Base-by-base conservation (phyloP, 2,329 filamentous ascomycete genomes). In the Talaromyces piceae region DNA sequence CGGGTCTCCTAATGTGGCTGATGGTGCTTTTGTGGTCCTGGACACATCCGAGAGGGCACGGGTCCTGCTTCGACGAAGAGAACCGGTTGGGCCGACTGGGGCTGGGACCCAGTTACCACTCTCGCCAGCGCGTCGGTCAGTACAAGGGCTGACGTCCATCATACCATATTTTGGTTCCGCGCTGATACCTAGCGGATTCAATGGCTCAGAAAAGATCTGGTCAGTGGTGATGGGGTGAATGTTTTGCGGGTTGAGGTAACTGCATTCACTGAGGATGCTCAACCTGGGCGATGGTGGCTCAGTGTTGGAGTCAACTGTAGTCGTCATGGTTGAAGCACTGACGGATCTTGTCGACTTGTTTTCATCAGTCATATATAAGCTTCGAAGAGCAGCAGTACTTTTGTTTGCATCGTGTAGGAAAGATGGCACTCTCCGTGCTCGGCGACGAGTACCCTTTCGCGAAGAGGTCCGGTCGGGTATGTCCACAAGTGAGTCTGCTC, bases 251-350 rank as follows among this genome's bases (percentile, higher is more conserved):
- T 64, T 62, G 13, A 73, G 57, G 53, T 73, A 70, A 49, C 70
- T 73, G 56, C 71, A 73, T 57, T 74, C 71, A 45, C 71, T 74
- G 1, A 74, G 59, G 18, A 69, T 64, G 51, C 71, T 74, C 7
- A 73, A 59, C 45, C 71, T 62, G 2, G 71, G 71, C 6, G 70
- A 73, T 27, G 59, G 63, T 0, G 64, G 62, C n/a, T 69, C 66
- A 5, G 57, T 48, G 1, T 54, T 58, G n/a, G 69, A 70, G 39
- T 68, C 59, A 31, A 64, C 58, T 47, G 68, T 71, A 30, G 67
- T 66, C 11, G 62, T 65, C 47, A 63, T 64, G 2, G 69, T 67
- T 16, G 67, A 53, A 13, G 58, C 57, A 51, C 61, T 68, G 52
- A 60, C 27, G n/a, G 57, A 58, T 13, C 57, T 52, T 26, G 51